Base-by-base conservation (phyloP, 306 rosid species). In the Malus asiatica region DNA sequence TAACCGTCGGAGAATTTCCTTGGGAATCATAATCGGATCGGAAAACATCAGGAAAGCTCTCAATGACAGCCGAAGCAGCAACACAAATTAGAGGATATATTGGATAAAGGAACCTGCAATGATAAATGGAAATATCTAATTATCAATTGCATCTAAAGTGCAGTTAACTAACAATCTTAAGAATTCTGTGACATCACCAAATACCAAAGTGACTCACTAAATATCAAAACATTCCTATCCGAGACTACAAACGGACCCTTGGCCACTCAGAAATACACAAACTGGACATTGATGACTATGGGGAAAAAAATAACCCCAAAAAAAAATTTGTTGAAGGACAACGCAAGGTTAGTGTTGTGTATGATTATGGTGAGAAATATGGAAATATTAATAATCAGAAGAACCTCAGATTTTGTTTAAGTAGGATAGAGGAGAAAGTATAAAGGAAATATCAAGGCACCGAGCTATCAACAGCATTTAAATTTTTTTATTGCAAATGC, bases 11-110 rank as follows among this genome's bases (percentile, higher is more conserved):
- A 66, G 87, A 84, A 66, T 35, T 77, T 23, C 75, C 79, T 3
- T 40, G 2, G 38, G 96, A 77, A 87, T 88, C 75, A 86, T 96
- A 88, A 83, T 83, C 87, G 77, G 86, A 87, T 70, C 82, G 82
- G 76, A 96, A 92, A 77, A 96, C 70, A 82, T 96, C 99, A 57
- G 98, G 99, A 82, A 92, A 89, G 81, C 93, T 92, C 86, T 96
- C 98, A 52, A 96, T 92, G 82, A 92, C 97, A 73, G 99, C 98
- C 35, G 99, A 87, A 81, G 99, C 98, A 83, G 99, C 93, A 76
- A 92, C 86, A 76, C 99, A 96, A 66, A 96, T 88, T 40, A 96
- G 97, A 46, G 99, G 93, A 88, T 96, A 96, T 80, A 92, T 71
- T 76, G 99, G 99, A 87, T 96, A 96, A 64, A 96, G 99, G 78